Evolutionary conservation across 2,329 filamentous ascomycete genomes (phyloP), one percentile per base, ranked within the genome.

Genomic region (Colletotrichum cordylinicola): DNA sequence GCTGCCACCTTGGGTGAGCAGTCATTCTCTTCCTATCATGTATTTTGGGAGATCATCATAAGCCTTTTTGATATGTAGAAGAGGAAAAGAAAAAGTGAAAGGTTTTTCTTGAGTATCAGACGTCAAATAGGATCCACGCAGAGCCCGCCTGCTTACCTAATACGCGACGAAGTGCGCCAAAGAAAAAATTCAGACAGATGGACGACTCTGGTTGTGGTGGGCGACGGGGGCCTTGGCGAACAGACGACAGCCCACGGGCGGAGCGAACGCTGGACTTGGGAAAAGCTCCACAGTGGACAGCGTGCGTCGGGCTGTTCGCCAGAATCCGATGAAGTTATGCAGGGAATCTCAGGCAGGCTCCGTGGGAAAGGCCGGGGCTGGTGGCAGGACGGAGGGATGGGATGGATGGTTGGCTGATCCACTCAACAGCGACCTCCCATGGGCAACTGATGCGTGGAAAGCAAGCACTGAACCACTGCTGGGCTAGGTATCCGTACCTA

Each of bases 1-100:
- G 86, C 87, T 87, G 86, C 86, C 84, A 78, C 79, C 77, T 78
- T 76, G 72, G 81, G 85, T 84, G 84, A 88, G 87, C 88, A 86
- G 90, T 92, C 90, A 92, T 87, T 89, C 91, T 93, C 91, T 93
- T 93, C 91, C 91, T 93, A 93, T 93, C 89, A 91, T 91, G 84
- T 84, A 82, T 86, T 88, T 86, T 79, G 83, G 82, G 83, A 83
- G 85, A 91, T 92, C 91, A 92, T 93, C 91, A 93, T 83, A 73
- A 91, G 90, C 90, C 87, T 83, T 83, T 78, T 82, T 83, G 58
- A 62, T 62, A 82, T 79, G 75, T 81, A 82, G 78, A 80, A 82
- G 78, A 81, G 81, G 79, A 80, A 78, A 79, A 79, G 79, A 79
- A 60, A 60, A 70, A 65, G 73, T 78, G 65, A 77, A 81, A 78